Base-by-base conservation (phyloP, 2,329 filamentous ascomycete species). In the Stemphylium lycopersici region DNA sequence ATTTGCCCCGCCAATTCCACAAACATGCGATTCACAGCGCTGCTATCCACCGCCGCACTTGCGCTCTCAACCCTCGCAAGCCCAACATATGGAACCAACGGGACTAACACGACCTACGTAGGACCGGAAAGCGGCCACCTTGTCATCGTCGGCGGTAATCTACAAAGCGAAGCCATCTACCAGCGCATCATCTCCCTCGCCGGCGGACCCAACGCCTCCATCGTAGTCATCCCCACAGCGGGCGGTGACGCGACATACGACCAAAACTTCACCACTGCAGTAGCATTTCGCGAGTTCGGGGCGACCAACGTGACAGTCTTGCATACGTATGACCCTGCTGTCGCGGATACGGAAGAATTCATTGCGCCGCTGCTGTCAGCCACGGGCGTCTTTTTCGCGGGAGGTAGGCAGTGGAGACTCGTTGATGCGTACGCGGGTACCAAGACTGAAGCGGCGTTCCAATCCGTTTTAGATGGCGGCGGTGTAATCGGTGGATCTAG, bases 391-490 rank as follows among this genome's bases (percentile, higher is more conserved):
- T 69, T 67, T 43, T 66, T 67, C 16, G 66, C 61, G 10, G 66
- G 66, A 16, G 65, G 64, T 1, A 45, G 66, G 7, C 65, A 69
- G 40, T 69, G 66, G 66, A 50, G 66, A 4, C 53, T 67, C 6
- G 65, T 67, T 1, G 65, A 67, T 46, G 65, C 65, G 4, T 69
- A 69, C 38, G 61, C 63, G 1, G 65, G 62, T 1, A 69, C 66
- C 2, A 67, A 67, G 20, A 56, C 61, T 3, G 65, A 69, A 42
- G 45, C 22, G 24, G 65, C 65, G 1, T 58, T 69, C 3, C 57
- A 64, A 33, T 43, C 52, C 0, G 63, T 69, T 8, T 48, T 69
- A 1, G 60, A 64, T 15, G 48, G 56, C 2, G 63, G 65, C 12
- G 65, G 63, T 12, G 65, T 69, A 1, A 61, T 69, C 2, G 56